Evolutionary conservation across 1,139 yeast species (phyloP).

Genomic region (Saccharomycopsis crataegensis): DNA sequence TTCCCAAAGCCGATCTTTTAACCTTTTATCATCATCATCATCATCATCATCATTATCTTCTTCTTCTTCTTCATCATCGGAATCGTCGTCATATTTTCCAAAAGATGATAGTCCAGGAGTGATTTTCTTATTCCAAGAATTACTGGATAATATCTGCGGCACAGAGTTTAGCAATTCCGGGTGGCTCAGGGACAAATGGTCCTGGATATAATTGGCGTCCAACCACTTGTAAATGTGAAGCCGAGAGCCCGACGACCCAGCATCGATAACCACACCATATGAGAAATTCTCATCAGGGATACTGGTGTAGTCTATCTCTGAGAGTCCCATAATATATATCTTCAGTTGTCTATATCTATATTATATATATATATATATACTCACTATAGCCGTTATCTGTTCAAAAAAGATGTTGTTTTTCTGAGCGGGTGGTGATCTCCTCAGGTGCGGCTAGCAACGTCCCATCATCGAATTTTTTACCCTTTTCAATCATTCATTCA

Average conservation of each 20-base stretch:
- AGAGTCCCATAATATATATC: too few relatives aligned
- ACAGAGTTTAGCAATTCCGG: constrained; percentile 39
- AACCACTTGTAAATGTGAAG: constrained; percentile 65
- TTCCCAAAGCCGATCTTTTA: constrained; percentile 42
- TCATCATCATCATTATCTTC: constrained; percentile 1
- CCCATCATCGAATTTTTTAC: too few relatives aligned
- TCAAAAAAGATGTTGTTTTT: too few relatives aligned
- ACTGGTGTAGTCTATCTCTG: constrained; percentile 2
- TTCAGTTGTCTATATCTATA: too few relatives aligned
- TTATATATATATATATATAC: too few relatives aligned
- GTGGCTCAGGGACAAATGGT: constrained; percentile 23
- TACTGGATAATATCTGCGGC: constrained; percentile 53
- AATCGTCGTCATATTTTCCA: constrained; percentile 27
- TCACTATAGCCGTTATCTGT: too few relatives aligned
- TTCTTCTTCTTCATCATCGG: not conserved
- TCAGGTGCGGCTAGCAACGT: too few relatives aligned
- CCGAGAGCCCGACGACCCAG: constrained; percentile 79
- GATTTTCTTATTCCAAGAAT: constrained; percentile 54
- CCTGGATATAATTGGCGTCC: constrained; percentile 32
- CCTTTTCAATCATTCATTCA: too few relatives aligned
- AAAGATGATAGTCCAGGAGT: constrained; percentile 65
- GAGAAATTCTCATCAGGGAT: constrained; percentile 18
- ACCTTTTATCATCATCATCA: constrained; percentile 25
- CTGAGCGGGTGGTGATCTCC: too few relatives aligned
- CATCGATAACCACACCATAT: constrained; percentile 72